These are phyloP conservation scores for Brachypodium distachyon DNA, from an alignment of 202 grass and related monocot species.

Conservation along the genomic window DNA sequence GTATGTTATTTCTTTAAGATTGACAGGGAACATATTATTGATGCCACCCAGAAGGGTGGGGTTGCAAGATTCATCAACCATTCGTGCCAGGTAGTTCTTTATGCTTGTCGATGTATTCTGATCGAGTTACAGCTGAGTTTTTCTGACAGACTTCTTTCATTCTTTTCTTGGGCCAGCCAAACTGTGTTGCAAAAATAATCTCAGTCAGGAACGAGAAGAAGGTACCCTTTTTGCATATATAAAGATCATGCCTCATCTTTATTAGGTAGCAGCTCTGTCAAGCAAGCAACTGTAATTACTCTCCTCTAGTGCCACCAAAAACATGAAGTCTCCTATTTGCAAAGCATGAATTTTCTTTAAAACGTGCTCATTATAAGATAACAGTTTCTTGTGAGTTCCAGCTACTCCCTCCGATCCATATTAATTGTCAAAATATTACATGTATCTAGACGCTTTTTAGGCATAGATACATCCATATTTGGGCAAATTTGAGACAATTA, in stretches of 20 bases:
- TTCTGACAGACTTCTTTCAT: constrained; percentile 9
- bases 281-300: neutral
- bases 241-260: too few relatives aligned
- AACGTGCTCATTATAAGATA: neutral
- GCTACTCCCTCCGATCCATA: too few relatives aligned
- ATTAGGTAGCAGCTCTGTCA: neutral
- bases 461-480: too few relatives aligned
- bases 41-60: constrained; percentile 87
- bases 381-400: neutral
- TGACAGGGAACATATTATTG: constrained; percentile 87
- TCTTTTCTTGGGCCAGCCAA: constrained; percentile 56
- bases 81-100: constrained; percentile 60
- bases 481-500: too few relatives aligned
- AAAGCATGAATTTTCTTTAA: neutral
- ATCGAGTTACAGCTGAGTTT: neutral
- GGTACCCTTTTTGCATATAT: constrained; percentile 20
- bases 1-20: constrained; percentile 93
- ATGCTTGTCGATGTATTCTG: neutral
- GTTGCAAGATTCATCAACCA: constrained; percentile 96
- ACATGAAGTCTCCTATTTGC: neutral
- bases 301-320: too few relatives aligned
- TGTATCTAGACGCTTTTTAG: too few relatives aligned
- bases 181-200: constrained; percentile 90
- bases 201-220: constrained; percentile 81
- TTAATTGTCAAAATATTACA: too few relatives aligned